Evolutionary conservation across 306 rosid species (phyloP).

Genomic region (Hippophae rhamnoides): DNA sequence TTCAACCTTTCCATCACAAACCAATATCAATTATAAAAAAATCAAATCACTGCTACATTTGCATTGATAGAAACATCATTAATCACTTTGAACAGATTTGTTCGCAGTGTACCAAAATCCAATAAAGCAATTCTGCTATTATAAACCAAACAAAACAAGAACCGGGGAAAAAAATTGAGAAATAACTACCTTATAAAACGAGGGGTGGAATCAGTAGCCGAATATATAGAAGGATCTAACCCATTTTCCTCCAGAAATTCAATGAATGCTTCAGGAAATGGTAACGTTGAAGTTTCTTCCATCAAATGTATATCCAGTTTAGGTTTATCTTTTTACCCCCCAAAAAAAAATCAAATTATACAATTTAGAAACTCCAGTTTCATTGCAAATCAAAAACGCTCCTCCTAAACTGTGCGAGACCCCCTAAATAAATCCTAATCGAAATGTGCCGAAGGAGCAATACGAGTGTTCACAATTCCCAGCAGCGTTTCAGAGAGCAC

Average conservation of each 20-base stretch:
- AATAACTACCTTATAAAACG: conserved; percentile 65
- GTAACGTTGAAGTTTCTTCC: conserved; percentile 32
- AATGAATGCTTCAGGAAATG: conserved; percentile 55
- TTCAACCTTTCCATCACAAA: conserved; percentile 41
- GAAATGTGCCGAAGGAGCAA: too few relatives aligned
- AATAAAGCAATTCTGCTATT: neutral
- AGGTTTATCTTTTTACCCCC: too few relatives aligned
- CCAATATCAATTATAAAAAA: neutral
- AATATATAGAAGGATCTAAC: conserved; percentile 61
- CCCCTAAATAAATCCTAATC: too few relatives aligned
- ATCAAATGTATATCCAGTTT: neutral
- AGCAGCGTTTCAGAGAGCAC: too few relatives aligned
- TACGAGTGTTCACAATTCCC: too few relatives aligned
- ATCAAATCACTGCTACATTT: neutral
- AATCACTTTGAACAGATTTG: neutral
- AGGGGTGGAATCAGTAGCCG: conserved; percentile 55
- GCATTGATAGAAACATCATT: neutral
- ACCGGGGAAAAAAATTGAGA: neutral
- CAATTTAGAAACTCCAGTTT: too few relatives aligned
- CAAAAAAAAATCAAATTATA: too few relatives aligned
- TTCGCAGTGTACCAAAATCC: neutral
- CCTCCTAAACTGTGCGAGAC: too few relatives aligned
- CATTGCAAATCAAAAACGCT: too few relatives aligned
- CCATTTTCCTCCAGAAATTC: conserved; percentile 55
- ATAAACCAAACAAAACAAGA: too few relatives aligned